Evolutionary conservation across 2,329 filamentous ascomycete species (phyloP), one percentile per base, ranked within the genome.

Genomic region (Paecilomyces sp.): DNA sequence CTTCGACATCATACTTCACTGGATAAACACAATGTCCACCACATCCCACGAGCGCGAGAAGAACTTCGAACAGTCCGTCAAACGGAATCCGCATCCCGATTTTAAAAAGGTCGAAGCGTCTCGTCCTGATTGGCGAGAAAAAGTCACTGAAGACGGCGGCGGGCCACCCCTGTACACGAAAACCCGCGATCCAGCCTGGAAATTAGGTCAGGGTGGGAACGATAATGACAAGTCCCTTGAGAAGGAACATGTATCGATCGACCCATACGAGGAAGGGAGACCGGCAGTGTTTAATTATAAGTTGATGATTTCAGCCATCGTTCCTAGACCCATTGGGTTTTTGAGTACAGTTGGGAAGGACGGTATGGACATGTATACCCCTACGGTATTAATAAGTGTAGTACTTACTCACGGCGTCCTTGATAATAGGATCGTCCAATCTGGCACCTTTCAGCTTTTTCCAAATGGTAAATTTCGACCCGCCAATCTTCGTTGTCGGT

Each of bases 381-480:
- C n/a, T 15, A 47, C n/a, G 7, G 18, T 4, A 18, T 47, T 47
- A 3, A 47, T 47, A 47, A n/a, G n/a, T 18, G 5, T 15, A 18
- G 5, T 18, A 47, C 13, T 6, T 6, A n/a, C 7, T 47, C 6
- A 18, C 18, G 15, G 4, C 22, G 6, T 6, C 15, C n/a, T n/a
- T 15, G 3, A 47, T 18, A 18, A 18, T 47, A 47, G 36, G 36
- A 18, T n/a, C 15, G 18, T 15, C 36, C 13, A 97, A 97, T 75
- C 81, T 97, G 1, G 91, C 92, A 0, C 92, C 92, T 0, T 96
- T 94, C 74, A 89, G 85, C 70, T 97, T 94, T 79, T 91, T 92
- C 73, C 88, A 91, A 72, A 75, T 96, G 63, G 81, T 96, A 65
- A 86, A 86, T 74, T 89, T 94, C 72, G 92, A 97, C 71, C 92